Evolutionary conservation across 2,329 filamentous ascomycete species (phyloP).

Genomic region (Cladophialophora psammophila): DNA sequence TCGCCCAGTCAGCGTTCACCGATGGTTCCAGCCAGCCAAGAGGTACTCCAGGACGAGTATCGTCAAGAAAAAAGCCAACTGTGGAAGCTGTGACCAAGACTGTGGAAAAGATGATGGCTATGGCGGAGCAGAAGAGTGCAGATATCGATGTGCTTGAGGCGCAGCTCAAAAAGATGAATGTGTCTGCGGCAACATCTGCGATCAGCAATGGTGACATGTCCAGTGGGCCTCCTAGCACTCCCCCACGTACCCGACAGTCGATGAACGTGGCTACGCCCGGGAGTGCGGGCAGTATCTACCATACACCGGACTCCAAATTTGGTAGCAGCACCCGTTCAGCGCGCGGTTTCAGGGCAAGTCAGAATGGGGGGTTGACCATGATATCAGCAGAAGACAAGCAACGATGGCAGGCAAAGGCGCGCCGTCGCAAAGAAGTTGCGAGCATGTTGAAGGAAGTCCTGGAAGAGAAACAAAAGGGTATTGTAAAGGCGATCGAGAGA

Average conservation of each 20-base stretch:
- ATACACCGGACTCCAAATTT: conserved; percentile 40
- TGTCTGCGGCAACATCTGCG: conserved; percentile 45
- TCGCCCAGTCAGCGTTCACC: conserved; percentile 65
- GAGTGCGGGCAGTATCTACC: conserved; percentile 40
- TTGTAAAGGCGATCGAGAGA: conserved; percentile 6
- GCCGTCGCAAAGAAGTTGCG: conserved; percentile 38
- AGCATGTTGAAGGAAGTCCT: conserved; percentile 37
- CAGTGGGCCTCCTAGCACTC: conserved; percentile 28
- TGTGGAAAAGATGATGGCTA: conserved; percentile 87
- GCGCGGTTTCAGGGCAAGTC: conserved; percentile 26
- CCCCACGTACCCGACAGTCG: conserved; percentile 23
- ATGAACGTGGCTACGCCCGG: conserved; percentile 32
- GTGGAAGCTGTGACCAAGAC: conserved; percentile 92
- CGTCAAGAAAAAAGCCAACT: conserved; percentile 70
- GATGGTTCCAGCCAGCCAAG: conserved; percentile 58
- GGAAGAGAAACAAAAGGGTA: conserved; percentile 33
- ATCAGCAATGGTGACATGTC: conserved; percentile 29
- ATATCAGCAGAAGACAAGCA: conserved; percentile 38
- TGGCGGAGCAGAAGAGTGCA: conserved; percentile 88
- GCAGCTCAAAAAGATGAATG: conserved; percentile 77
- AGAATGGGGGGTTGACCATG: conserved; percentile 28
- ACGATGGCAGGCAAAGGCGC: conserved; percentile 38
- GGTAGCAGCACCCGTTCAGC: conserved; percentile 32
- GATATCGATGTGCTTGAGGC: conserved; percentile 90
- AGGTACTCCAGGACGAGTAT: conserved; percentile 34